Evolutionary conservation across 768 basidiomycete genomes (phyloP).

Genomic region (Serendipita sp.): DNA sequence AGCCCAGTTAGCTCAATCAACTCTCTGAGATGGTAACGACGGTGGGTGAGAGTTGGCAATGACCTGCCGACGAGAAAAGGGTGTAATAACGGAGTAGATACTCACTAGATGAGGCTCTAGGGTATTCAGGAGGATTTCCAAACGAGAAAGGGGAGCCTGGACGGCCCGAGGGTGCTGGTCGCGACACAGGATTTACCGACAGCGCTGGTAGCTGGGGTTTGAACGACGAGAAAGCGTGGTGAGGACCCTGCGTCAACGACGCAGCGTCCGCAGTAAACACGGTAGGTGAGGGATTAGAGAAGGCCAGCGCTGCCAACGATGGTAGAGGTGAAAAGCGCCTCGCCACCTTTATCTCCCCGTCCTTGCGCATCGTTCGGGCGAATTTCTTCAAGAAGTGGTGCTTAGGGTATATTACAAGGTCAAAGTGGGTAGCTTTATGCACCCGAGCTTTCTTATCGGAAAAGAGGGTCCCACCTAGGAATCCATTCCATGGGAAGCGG

Average conservation of each 20-base stretch:
- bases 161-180: not conserved
- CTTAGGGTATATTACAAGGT: too few relatives aligned
- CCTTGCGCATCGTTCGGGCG: too few relatives aligned
- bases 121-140: constrained; percentile 3
- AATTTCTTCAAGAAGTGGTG: too few relatives aligned
- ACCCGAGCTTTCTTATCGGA: not conserved
- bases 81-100: not conserved
- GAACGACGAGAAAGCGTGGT: not conserved
- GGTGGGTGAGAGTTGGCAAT: not conserved
- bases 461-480: not conserved
- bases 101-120: not conserved
- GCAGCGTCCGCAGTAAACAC: not conserved
- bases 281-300: not conserved
- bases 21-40: not conserved
- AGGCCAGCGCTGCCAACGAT: not conserved
- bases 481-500: too few relatives aligned
- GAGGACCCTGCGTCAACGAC: not conserved
- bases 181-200: not conserved
- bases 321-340: not conserved
- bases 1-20: not conserved
- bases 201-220: constrained; percentile 1
- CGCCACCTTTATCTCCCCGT: too few relatives aligned
- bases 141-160: constrained; percentile 6
- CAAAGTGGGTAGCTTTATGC: too few relatives aligned
- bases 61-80: not conserved